A percentile compares a stretch with the other conserved stretches of the same genome.
Conservation (phyloP, 2,329 filamentous ascomycete species). For the Colletotrichum falcatum region DNA sequence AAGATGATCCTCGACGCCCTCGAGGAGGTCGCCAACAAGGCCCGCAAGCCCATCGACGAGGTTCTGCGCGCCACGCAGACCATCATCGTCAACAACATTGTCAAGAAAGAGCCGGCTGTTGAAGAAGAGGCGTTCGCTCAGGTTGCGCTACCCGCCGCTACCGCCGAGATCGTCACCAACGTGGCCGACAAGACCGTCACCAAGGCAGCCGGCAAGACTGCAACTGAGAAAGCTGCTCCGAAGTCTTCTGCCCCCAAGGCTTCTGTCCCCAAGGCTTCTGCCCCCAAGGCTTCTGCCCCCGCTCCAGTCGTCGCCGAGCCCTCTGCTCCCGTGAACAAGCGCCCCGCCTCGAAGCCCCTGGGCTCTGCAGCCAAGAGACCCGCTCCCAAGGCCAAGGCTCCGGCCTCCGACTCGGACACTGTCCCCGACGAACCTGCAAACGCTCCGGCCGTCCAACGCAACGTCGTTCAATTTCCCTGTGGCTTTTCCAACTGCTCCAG, state of each 20-base stretch:
- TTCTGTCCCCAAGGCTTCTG: not conserved
- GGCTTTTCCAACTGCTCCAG: not conserved
- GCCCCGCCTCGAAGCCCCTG: not conserved
- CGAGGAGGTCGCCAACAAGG: not conserved
- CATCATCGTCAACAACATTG: not conserved
- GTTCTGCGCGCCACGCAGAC: not conserved
- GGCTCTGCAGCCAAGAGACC: not conserved
- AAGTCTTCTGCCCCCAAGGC: too few relatives aligned
- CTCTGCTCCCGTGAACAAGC: not conserved
- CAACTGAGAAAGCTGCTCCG: too few relatives aligned
- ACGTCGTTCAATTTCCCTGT: not conserved
- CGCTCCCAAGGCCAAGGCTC: not conserved
- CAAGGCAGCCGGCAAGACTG: too few relatives aligned
- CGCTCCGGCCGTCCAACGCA: rapidly evolving
- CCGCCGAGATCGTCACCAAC: not conserved
- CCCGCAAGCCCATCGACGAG: not conserved
- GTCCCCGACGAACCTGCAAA: not conserved
- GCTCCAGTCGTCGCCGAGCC: not conserved
- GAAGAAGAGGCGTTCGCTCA: rapidly evolving
- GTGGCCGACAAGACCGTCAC: too few relatives aligned
- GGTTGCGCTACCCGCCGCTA: too few relatives aligned
- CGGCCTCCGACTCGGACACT: not conserved
- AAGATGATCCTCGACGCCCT: not conserved
- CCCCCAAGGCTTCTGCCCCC: not conserved
- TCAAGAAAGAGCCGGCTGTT: not conserved